Conservation (phyloP, 805 yeast genomes). For the Sungouiella thailandica region DNA sequence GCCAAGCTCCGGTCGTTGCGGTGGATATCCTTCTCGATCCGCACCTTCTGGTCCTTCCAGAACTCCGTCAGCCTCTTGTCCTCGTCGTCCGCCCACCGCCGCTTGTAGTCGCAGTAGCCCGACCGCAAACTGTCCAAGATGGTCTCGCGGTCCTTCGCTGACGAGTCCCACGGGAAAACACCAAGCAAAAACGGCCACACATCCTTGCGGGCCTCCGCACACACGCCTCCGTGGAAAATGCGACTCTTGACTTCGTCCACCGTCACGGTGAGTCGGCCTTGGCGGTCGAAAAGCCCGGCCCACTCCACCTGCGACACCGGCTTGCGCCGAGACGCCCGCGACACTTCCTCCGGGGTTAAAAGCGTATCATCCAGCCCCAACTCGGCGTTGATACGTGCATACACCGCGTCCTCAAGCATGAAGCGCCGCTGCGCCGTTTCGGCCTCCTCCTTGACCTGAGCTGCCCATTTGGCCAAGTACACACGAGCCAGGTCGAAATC, state of each 20-base stretch:
- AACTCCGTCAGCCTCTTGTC: conserved; percentile 50
- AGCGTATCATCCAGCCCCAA: conserved; percentile 44
- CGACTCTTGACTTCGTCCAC: conserved; percentile 73
- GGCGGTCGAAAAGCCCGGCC: conserved; percentile 74
- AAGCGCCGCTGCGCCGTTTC: conserved; percentile 50
- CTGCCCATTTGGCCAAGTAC: conserved; percentile 94
- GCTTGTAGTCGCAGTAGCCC: conserved; percentile 60
- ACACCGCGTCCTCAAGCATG: conserved; percentile 55
- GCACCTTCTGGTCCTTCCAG: conserved; percentile 84
- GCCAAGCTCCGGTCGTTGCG: conserved; percentile 81
- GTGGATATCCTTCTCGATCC: conserved; percentile 91
- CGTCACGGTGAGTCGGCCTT: conserved; percentile 72
- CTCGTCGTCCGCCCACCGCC: conserved; percentile 60
- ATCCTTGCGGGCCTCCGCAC: conserved; percentile 51
- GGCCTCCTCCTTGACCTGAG: conserved; percentile 88
- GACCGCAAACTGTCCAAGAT: conserved; percentile 50
- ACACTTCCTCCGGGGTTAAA: conserved; percentile 55
- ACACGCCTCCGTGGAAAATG: conserved; percentile 87
- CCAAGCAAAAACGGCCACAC: conserved; percentile 86
- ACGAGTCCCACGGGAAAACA: conserved; percentile 86
- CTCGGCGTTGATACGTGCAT: conserved; percentile 53
- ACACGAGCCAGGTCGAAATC: conserved; percentile 92
- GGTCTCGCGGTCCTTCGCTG: conserved; percentile 60
- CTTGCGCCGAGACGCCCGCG: conserved; percentile 58
- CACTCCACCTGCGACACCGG: conserved; percentile 72